Base-by-base conservation (phyloP, 2,329 filamentous ascomycete species). In the Blastomyces parvus region DNA sequence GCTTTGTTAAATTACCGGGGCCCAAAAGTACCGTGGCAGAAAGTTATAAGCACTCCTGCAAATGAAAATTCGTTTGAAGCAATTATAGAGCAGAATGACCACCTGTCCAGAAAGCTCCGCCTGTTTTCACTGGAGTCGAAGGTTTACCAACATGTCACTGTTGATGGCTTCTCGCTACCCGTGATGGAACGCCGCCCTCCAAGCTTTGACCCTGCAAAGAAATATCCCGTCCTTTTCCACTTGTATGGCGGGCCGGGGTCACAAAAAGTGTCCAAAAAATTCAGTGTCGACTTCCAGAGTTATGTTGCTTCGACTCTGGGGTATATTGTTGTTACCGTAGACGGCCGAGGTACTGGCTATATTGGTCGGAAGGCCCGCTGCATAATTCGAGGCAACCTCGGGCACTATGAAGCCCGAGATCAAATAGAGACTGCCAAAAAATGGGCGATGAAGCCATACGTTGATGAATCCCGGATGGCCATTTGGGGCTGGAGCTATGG, bases 401-500 rank as follows among this genome's bases (percentile, higher is more conserved):
- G 94, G 22, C 80, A 89, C 70, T 90, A 87, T 72, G 94, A 99
- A 79, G 85, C 93, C 0, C 82, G 85, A 48, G 94, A 97, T 74
- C 94, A 99, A 75, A 97, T 99, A 68, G 89, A 87, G 33, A 89
- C 91, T 0, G 94, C 90, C 3, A 89, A 92, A 75, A 85, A 88
- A 67, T 97, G 91, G 87, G 88, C 88, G 0, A 79, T 80, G 46
- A 93, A 91, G 73, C 77, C 83, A 17, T 97, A 99, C 74, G 87
- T 97, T 17, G 95, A 99, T 73, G 80, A 84, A 33, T 82, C 85
- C 7, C 86, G 89, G 62, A 85, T 99, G 69, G 92, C 91, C 25
- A 96, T 99, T 72, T 99, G 94, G 94, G 94, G 94, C 58, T 99
- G 94, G 94, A 96, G 90, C 66, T 99, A 94, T 72, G 94, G 94